Evolutionary conservation across 257 asterid species (phyloP), one percentile per base, ranked within the genome.

Genomic region (Plantago ovata): DNA sequence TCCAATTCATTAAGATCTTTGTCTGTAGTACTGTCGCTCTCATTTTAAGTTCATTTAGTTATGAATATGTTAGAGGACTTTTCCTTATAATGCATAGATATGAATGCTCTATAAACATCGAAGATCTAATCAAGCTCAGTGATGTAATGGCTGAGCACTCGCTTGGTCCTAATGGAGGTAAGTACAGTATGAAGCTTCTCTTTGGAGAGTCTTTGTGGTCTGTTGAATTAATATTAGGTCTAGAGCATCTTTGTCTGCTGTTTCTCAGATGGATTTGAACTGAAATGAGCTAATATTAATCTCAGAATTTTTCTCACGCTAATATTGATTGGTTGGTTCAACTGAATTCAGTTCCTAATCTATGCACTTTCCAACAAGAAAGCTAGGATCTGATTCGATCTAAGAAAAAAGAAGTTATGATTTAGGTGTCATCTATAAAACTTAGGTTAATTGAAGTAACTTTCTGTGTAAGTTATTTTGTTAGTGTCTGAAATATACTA

Each of bases 111-210:
- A 75, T 93, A 67, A 93, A 93, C 72, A 75, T 93, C 42, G 98
- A 82, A 88, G 97, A 89, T 53, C 84, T 93, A 52, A 70, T 93
- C 51, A 93, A 86, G 79, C 95, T 93, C 50, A 66, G 70, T 63
- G 98, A 89, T 82, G 95, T 89, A 33, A 86, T 93, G 98, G 63
- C 51, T 65, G 97, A 93, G 79, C 98, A 93, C 65, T 77, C 91
- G 33, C 98, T 93, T 60, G 98, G 98, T 70, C 97, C 98, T 15
- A 89, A 93, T 64, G 98, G 97, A 70, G 97, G 98, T 93, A 72
- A 72, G 74, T 7, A 22, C 48, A 13, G n/a, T 74, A 50, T 50
- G 38, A 48, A 19, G 36, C 38, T 21, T n/a, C 15, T 24, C 32
- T 41, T 46, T 62, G 61, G 50, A 69, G 55, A 38, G 32, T 9